A percentile compares a stretch with the other conserved stretches of the same genome.
Evolutionary conservation across 1,284 basidiomycete genomes (phyloP).

Genomic region (Inonotus obliquus): DNA sequence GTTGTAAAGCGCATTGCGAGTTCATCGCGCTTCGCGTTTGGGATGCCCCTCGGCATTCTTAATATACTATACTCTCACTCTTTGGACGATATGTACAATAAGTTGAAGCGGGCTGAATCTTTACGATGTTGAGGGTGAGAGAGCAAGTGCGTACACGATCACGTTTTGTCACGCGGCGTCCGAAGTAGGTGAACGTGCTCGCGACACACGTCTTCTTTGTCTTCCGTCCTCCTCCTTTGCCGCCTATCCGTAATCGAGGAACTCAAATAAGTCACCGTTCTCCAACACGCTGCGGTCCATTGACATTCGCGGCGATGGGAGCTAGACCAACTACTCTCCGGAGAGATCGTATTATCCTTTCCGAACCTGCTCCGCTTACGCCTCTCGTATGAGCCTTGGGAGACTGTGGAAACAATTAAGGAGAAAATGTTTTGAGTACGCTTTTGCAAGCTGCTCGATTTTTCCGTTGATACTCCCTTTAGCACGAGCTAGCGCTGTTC

Average conservation of each 20-base stretch:
- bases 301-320: neutral
- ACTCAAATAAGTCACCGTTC: neutral
- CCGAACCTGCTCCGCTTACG: neutral
- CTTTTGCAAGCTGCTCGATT: neutral
- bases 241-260: too few relatives aligned
- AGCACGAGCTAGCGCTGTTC: constrained; percentile 1
- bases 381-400: neutral
- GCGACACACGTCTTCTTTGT: too few relatives aligned
- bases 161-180: neutral
- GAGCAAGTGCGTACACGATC: neutral
- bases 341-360: neutral
- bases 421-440: neutral
- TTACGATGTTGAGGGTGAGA: neutral
- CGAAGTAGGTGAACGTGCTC: neutral
- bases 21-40: constrained; percentile 73
- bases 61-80: neutral
- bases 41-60: constrained; percentile 72
- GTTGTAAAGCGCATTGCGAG: constrained; percentile 72
- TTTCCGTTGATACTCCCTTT: neutral
- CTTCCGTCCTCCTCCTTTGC: too few relatives aligned
- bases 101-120: neutral
- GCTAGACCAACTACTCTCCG: neutral
- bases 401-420: neutral
- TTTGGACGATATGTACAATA: neutral
- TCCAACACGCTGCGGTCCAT: neutral